Conservation (phyloP, 1,284 basidiomycete species). For the Sphagnurus paluster region DNA sequence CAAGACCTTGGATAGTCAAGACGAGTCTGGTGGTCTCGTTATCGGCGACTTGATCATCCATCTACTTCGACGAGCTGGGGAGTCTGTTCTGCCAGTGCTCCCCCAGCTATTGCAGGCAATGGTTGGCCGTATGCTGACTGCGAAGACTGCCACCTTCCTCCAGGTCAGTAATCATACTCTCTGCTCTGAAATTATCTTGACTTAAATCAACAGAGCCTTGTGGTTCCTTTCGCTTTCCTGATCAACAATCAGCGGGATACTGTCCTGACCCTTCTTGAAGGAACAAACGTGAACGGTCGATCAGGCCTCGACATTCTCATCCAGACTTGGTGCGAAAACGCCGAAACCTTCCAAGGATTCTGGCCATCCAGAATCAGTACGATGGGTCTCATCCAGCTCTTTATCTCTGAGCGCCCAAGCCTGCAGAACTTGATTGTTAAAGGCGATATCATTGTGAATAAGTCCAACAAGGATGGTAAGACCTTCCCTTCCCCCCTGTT, state of each 20-base stretch:
- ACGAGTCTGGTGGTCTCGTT: constrained; percentile 86
- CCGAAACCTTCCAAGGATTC: constrained; percentile 91
- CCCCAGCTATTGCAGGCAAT: constrained; percentile 87
- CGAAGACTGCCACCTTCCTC: constrained; percentile 86
- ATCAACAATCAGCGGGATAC: constrained; percentile 82
- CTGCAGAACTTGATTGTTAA: constrained; percentile 76
- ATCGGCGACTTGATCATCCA: constrained; percentile 96
- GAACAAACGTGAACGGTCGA: constrained; percentile 55
- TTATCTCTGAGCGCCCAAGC: constrained; percentile 63
- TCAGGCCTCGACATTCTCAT: constrained; percentile 80
- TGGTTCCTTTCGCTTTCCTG: constrained; percentile 92
- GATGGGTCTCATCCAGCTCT: constrained; percentile 80
- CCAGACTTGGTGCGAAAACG: constrained; percentile 91
- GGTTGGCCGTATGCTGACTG: constrained; percentile 75
- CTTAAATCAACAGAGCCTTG: constrained; percentile 60
- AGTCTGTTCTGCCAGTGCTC: constrained; percentile 78
- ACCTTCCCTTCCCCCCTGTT: constrained; percentile 7
- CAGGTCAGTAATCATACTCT: constrained; percentile 51
- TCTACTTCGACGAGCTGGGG: constrained; percentile 78
- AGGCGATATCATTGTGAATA: constrained; percentile 89
- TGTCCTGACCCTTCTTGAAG: constrained; percentile 74
- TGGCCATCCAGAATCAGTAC: constrained; percentile 88
- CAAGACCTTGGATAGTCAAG: constrained; percentile 73
- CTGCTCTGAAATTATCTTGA: not conserved
- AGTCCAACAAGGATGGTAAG: constrained; percentile 79